Evolutionary conservation across 139 green algal species (phyloP).

Genomic region (Chlorella sp.): DNA sequence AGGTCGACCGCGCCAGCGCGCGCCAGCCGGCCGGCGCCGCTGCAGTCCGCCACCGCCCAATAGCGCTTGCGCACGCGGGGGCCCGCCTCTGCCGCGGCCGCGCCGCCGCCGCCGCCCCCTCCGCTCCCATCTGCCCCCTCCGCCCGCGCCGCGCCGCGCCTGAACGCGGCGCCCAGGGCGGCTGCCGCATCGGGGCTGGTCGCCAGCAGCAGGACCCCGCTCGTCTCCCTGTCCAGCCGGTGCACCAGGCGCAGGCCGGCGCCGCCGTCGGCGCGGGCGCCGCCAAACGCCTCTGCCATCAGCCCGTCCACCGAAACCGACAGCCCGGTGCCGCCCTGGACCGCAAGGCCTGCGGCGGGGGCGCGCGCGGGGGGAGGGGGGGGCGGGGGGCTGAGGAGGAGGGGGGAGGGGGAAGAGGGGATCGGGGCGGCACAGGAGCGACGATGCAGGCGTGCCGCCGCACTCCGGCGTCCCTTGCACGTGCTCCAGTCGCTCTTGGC

Average conservation of each 20-base stretch:
- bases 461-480: no score
- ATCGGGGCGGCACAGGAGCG: no score
- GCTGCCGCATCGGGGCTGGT: conserved; percentile 47
- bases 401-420: no score
- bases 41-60: conserved; percentile 33
- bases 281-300: conserved; percentile 14
- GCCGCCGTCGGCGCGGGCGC: not conserved
- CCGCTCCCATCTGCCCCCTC: not conserved
- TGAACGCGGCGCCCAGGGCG: conserved; percentile 53
- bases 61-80: conserved; percentile 27
- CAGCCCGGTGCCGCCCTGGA: conserved; percentile 49
- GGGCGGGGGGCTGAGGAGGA: no score
- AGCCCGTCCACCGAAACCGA: conserved; percentile 36
- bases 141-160: not conserved
- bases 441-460: no score
- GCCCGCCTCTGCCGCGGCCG: not conserved
- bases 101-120: not conserved
- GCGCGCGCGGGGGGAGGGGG: no score
- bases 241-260: conserved; percentile 57
- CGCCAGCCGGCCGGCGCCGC: not conserved
- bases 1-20: not conserved
- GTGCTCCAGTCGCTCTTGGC: no score
- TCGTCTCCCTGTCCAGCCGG: conserved; percentile 59
- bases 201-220: conserved; percentile 62
- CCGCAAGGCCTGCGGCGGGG: conserved; percentile 55